Percentiles rank a stretch among this genome's conserved stretches.
These are phyloP conservation scores for Lactarius vividus DNA, from an alignment of 768 basidiomycete species.

Conservation along the genomic window DNA sequence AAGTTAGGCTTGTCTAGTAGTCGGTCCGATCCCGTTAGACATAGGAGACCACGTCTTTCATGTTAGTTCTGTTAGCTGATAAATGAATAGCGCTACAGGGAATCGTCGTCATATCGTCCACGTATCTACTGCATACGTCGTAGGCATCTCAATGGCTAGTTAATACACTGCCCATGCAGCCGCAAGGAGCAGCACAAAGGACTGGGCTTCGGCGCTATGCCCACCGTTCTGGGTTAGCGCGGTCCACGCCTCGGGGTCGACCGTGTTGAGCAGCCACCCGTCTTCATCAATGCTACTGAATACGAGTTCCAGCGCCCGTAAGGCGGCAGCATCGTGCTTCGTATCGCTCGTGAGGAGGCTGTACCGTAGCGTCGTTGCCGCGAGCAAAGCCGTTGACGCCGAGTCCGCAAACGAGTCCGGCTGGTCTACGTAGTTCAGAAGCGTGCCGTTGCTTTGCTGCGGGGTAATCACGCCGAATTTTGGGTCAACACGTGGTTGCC, in stretches of 20 bases:
- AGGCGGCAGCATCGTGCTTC: conserved; percentile 41
- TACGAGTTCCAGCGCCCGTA: conserved; percentile 40
- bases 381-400: conserved; percentile 55
- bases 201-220: conserved; percentile 28
- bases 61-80: background rate
- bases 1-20: background rate
- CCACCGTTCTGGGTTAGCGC: conserved; percentile 7
- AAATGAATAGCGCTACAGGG: background rate
- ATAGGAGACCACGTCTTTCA: background rate
- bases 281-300: conserved; percentile 39
- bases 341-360: conserved; percentile 41
- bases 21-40: background rate
- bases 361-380: conserved; percentile 54
- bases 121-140: background rate
- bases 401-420: conserved; percentile 52
- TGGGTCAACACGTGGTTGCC: background rate
- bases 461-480: background rate
- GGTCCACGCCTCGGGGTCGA: conserved; percentile 13
- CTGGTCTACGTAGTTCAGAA: conserved; percentile 54
- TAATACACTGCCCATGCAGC: conserved; percentile 25
- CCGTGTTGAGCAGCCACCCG: conserved; percentile 27
- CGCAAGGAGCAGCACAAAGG: conserved; percentile 27
- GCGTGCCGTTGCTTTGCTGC: conserved; percentile 44
- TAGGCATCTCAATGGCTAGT: too few relatives aligned
- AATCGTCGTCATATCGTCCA: background rate